phyloP scores from a whole-genome alignment of 2,329 filamentous ascomycete genomes.

The Blastomyces gilchristii region DNA sequence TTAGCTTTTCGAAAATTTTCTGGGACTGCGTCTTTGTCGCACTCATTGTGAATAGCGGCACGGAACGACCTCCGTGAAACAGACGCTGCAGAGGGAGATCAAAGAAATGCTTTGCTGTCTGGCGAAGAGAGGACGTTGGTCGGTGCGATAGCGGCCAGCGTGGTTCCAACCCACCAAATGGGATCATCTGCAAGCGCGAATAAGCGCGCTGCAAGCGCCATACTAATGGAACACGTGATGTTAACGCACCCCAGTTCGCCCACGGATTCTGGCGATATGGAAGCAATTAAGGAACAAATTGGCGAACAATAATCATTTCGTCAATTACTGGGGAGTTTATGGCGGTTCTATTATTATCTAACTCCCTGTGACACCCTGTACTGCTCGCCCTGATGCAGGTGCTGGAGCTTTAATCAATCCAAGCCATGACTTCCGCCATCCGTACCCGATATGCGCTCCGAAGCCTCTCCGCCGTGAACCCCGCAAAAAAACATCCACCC shows the following conservation, averaged over 20 bases:
- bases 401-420: not conserved
- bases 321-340: not conserved
- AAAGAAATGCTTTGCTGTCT: not conserved
- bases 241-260: not conserved
- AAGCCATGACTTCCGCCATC: constrained; percentile 2
- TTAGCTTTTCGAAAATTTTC: constrained; percentile 96
- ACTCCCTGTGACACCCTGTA: not conserved
- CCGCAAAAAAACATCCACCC: constrained; percentile 16
- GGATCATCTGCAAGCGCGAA: not conserved
- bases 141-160: not conserved
- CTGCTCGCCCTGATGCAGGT: not conserved
- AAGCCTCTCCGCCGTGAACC: constrained; percentile 27
- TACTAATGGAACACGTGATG: not conserved
- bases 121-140: constrained; percentile 15
- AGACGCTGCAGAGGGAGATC: not conserved
- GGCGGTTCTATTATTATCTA: not conserved
- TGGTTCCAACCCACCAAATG: not conserved
- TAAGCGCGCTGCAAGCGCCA: not conserved
- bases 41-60: constrained; percentile 39
- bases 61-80: not conserved
- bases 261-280: not conserved
- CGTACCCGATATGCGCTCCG: constrained; percentile 12
- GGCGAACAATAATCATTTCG: not conserved
- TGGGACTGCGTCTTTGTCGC: constrained; percentile 92
- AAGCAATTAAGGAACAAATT: not conserved